Evolutionary conservation across 305 asterid genomes (phyloP), one percentile per base, ranked within the genome.

Genomic region (Striga hermonthica): DNA sequence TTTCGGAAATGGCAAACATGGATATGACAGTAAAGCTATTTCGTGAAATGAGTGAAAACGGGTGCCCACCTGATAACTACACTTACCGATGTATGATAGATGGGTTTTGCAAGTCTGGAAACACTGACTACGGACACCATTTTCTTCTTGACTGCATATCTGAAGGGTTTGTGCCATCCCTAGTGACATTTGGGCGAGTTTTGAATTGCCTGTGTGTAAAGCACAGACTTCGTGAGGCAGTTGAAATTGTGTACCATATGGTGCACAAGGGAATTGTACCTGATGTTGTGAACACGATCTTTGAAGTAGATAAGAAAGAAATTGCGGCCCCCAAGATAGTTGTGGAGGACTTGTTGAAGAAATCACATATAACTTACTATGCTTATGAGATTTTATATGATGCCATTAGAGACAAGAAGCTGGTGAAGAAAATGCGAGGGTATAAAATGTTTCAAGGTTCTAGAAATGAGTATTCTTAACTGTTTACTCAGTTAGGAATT

Each of bases 261-360:
- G 95, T 90, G 78, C 78, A 75, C 11, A 83, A 77, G 68, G 95
- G 87, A 14, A 60, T 86, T 53, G 89, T 93, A 53, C 99, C 96
- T 56, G 88, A 81, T 53, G 82, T 56, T 65, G 96, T 86, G 67
- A 78, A 82, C 74, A 72, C 78, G 16, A 93, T 90, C 56, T 88
- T 90, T 60, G 92, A 90, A 67, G 90, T 75, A 3, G 90, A 88
- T 78, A 90, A 84, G 84, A 88, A 71, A 76, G 82, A 71, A 64
- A 80, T 83, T 62, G 99, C 88, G 9, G 95, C 95, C 47, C 99
- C 97, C 50, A 93, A 86, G 85, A 85, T 86, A 60, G 83, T 90
- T 73, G 84, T 93, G 68, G 95, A 90, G 65, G 85, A 86, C 74
- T 80, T 93, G 82, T 64, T 83, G 86, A 86, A 77, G 79, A 88